Base-by-base conservation (phyloP, 2,329 filamentous ascomycete species). In the Colletotrichum sp. region DNA sequence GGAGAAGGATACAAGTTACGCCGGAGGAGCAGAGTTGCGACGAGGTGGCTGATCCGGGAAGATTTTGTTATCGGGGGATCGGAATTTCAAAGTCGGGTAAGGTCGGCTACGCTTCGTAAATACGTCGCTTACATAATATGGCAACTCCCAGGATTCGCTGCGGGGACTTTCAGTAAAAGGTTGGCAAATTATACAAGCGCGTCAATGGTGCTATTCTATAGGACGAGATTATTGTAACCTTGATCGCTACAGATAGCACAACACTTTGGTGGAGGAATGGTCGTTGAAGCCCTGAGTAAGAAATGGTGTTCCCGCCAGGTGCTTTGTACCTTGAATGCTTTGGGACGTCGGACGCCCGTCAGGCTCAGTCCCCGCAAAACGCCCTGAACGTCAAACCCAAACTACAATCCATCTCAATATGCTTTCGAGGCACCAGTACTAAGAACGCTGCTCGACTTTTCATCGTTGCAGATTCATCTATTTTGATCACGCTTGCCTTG, bases 11-110 rank as follows among this genome's bases (percentile, higher is more conserved):
- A 64, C 60, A 15, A 64, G 15, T 16, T 64, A 44, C 62, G 36
- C 62, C 62, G 77, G 79, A 68, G 64, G 75, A 77, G 72, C 74
- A 67, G 68, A 71, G 76, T 80, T 81, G 68, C 26, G 59, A 52
- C 36, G 60, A 34, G 28, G 68, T 65, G 68, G 72, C 32, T 65
- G 68, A 49, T 59, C 44, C 44, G 59, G 59, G 34, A 63, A 55
- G 68, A 44, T 57, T 68, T 64, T 44, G 57, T 44, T 72, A 72
- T 72, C 74, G 74, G 74, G 34, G 30, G 39, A 68, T 69, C 68
- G 55, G 68, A 67, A 72, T 72, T 72, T 75, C 67, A 72, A 75
- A 44, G 67, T 64, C 71, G 59, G 67, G 39, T 36, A 55, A 34
- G 55, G 44, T 52, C 44, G 44, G 44, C 44, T 52, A 52, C 44